Evolutionary conservation across 2,329 filamentous ascomycete genomes (phyloP).

Genomic region (Bretziella fagacearum): DNA sequence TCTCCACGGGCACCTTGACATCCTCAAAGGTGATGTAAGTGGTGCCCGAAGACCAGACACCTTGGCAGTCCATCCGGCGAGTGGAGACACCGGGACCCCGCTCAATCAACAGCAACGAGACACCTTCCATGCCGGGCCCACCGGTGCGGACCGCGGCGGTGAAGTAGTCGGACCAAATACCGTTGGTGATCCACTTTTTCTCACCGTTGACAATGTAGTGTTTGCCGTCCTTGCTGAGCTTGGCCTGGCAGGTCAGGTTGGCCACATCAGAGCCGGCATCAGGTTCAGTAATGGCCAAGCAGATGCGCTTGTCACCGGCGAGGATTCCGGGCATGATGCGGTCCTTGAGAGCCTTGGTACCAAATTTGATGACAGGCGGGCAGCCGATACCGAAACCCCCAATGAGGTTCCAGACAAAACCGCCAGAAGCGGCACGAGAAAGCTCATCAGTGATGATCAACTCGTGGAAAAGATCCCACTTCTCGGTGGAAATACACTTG

Average conservation of each 20-base stretch:
- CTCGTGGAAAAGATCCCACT: slow-evolving; percentile 98
- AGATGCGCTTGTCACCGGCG: slow-evolving; percentile 89
- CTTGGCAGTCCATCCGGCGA: slow-evolving; percentile 94
- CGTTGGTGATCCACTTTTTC: slow-evolving; percentile 99
- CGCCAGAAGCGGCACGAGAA: slow-evolving; percentile 72
- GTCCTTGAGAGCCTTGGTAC: slow-evolving; percentile 67
- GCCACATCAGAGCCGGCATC: slow-evolving; percentile 92
- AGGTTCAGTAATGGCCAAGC: slow-evolving; percentile 89
- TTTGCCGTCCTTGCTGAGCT: slow-evolving; percentile 87
- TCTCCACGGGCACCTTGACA: slow-evolving; percentile 98
- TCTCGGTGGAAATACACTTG: slow-evolving; percentile 63
- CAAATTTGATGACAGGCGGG: slow-evolving; percentile 83
- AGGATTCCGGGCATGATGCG: slow-evolving; percentile 79
- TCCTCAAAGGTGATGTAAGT: slow-evolving; percentile 98
- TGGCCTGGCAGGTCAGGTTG: slow-evolving; percentile 88
- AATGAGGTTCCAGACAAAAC: slow-evolving; percentile 91
- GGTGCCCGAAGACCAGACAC: slow-evolving; percentile 86
- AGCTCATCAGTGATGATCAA: slow-evolving; percentile 90
- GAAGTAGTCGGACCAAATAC: slow-evolving; percentile 93
- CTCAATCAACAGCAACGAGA: slow-evolving; percentile 85
- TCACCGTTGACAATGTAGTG: slow-evolving; percentile 99
- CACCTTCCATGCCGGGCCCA: slow-evolving; percentile 76
- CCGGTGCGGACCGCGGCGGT: slow-evolving; percentile 89
- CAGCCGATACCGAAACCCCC: slow-evolving; percentile 94
- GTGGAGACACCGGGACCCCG: slow-evolving; percentile 78